A percentile compares a stretch with the other conserved stretches of the same genome.
Conservation (phyloP, 2,329 filamentous ascomycete species). For the Aspergillus flavus region DNA sequence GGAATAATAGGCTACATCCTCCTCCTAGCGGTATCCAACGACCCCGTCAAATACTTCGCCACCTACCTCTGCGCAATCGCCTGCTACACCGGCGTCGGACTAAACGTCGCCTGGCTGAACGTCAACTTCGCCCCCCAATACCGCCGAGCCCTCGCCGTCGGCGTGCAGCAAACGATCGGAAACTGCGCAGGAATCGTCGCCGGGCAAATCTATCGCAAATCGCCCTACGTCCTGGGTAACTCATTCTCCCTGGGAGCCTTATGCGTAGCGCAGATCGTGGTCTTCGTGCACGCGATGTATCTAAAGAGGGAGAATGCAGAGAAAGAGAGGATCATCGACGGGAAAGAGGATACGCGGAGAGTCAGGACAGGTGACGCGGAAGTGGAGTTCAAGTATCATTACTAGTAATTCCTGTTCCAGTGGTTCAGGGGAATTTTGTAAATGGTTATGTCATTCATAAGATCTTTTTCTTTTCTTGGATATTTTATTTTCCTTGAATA, state of each 20-base stretch:
- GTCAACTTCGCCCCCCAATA: constrained; percentile 54
- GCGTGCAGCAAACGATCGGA: constrained; percentile 51
- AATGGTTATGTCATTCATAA: background rate
- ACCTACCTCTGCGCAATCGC: constrained; percentile 53
- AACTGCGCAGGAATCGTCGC: constrained; percentile 54
- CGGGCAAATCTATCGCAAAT: constrained; percentile 48
- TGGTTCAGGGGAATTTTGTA: background rate
- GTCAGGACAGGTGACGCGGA: constrained; percentile 52
- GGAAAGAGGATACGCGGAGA: constrained; percentile 48
- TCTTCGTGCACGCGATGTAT: constrained; percentile 47
- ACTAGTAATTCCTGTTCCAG: constrained; percentile 16
- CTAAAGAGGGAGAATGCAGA: constrained; percentile 44
- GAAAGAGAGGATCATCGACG: constrained; percentile 44
- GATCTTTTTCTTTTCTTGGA: background rate
- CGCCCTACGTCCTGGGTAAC: constrained; percentile 41
- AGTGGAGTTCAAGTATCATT: constrained; percentile 53
- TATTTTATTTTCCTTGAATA: background rate
- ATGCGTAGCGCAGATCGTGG: constrained; percentile 39
- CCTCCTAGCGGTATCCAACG: constrained; percentile 51
- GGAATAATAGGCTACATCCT: constrained; percentile 55
- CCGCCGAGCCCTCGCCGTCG: constrained; percentile 51
- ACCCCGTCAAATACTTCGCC: constrained; percentile 55
- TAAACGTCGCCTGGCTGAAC: constrained; percentile 52
- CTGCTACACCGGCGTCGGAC: constrained; percentile 52
- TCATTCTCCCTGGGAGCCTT: constrained; percentile 41